Percentiles rank a stretch among this genome's conserved stretches.
These are phyloP conservation scores for Penicillium egyptiacum DNA, from an alignment of 495 filamentous ascomycete species.

Conservation along the genomic window DNA sequence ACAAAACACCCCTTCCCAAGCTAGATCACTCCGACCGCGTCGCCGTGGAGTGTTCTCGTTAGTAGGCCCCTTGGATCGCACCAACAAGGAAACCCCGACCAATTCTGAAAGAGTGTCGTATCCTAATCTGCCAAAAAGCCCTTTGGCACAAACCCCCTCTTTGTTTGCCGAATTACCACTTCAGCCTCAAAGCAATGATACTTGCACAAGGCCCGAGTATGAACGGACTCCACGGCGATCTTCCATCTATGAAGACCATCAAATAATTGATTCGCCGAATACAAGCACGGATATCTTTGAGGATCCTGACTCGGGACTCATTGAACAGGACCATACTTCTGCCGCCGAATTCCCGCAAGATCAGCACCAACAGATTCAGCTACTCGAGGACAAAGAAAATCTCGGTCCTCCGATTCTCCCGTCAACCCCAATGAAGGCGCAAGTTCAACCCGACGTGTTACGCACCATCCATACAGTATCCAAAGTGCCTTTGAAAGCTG, in stretches of 20 bases:
- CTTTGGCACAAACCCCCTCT: constrained; percentile 20
- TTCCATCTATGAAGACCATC: constrained; percentile 3
- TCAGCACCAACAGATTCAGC: constrained; percentile 3
- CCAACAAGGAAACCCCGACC: constrained; percentile 10
- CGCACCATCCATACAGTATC: constrained; percentile 66
- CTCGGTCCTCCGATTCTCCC: constrained; percentile 28
- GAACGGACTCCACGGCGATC: constrained; percentile 6
- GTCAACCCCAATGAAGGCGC: constrained; percentile 36
- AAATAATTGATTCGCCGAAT: constrained; percentile 17
- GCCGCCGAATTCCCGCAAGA: constrained; percentile 18
- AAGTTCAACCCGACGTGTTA: constrained; percentile 22
- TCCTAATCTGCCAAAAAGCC: constrained; percentile 26
- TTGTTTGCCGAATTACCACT: constrained; percentile 23
- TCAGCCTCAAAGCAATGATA: constrained; percentile 15
- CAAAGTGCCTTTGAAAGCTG: constrained; percentile 73
- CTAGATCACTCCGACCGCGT: constrained; percentile 32
- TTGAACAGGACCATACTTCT: background rate
- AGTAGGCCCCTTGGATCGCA: constrained; percentile 29
- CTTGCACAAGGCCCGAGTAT: constrained; percentile 12
- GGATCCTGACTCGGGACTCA: constrained; percentile 14
- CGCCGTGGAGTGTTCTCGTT: constrained; percentile 50
- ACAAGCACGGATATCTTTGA: constrained; percentile 27
- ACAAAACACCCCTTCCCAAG: constrained; percentile 51
- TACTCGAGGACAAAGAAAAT: constrained; percentile 40
- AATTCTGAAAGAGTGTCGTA: constrained; percentile 23